Percentiles rank a stretch among this genome's conserved stretches.
Conservation (phyloP, 2,329 filamentous ascomycete genomes). For the Diaporthe eres region DNA sequence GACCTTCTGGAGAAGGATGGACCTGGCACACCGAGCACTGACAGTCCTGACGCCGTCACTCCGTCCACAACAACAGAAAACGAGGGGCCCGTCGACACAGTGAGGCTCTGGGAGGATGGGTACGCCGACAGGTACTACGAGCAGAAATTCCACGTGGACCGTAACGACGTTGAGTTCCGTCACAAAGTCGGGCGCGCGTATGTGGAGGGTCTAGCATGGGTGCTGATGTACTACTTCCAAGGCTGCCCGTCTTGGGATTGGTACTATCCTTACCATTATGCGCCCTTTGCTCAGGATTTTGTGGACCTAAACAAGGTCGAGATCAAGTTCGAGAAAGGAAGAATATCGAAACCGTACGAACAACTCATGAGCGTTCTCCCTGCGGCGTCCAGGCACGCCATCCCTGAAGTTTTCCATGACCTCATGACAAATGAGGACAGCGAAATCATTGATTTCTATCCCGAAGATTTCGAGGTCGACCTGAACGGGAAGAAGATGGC, state of each 20-base stretch:
- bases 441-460: constrained; percentile 97
- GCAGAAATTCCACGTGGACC: constrained; percentile 91
- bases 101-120: constrained; percentile 94
- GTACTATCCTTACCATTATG: constrained; percentile 99
- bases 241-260: constrained; percentile 99
- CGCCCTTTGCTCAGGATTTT: constrained; percentile 97
- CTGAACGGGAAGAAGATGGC: constrained; percentile 98
- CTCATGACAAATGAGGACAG: constrained; percentile 92
- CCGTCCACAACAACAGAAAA: constrained; percentile 63
- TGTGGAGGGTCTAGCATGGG: constrained; percentile 95
- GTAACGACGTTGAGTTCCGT: constrained; percentile 86
- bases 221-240: constrained; percentile 96
- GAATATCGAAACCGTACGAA: constrained; percentile 91
- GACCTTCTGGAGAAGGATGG: constrained; percentile 75
- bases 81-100: constrained; percentile 81
- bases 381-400: constrained; percentile 90
- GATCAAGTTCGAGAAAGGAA: constrained; percentile 86
- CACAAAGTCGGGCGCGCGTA: constrained; percentile 92
- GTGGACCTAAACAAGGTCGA: constrained; percentile 84
- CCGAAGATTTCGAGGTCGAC: constrained; percentile 92
- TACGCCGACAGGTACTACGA: constrained; percentile 97
- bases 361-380: constrained; percentile 98
- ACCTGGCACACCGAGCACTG: constrained; percentile 71
- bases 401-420: constrained; percentile 88
- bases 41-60: constrained; percentile 58